A percentile compares a stretch with the other conserved stretches of the same genome.
Evolutionary conservation across 768 basidiomycete genomes (phyloP).

Genomic region (Artomyces pyxidatus): DNA sequence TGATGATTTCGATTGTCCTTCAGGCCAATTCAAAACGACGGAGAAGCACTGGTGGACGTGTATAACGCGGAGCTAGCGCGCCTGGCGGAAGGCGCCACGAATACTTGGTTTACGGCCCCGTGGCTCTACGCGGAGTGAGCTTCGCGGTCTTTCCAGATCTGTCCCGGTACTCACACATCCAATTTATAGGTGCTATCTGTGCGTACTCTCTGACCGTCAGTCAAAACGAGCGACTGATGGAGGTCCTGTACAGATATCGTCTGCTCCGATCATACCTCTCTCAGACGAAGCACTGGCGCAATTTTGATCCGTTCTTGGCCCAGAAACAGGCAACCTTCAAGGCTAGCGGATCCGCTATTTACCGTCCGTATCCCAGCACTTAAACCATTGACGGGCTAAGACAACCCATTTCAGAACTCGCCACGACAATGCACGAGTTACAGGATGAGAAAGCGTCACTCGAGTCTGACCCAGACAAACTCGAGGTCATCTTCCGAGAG

Average conservation of each 20-base stretch:
- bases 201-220: neutral
- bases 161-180: neutral
- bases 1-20: constrained; percentile 1
- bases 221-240: neutral
- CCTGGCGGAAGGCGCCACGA: constrained; percentile 36
- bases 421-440: constrained; percentile 63
- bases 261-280: constrained; percentile 68
- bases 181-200: constrained; percentile 63
- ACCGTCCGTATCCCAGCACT: constrained; percentile 43
- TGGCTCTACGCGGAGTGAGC: constrained; percentile 96
- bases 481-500: constrained; percentile 64
- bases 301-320: constrained; percentile 74
- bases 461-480: constrained; percentile 39
- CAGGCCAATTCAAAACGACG: constrained; percentile 70
- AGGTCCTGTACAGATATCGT: constrained; percentile 72
- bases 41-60: constrained; percentile 54
- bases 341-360: constrained; percentile 68
- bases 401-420: constrained; percentile 45
- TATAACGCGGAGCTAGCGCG: constrained; percentile 70
- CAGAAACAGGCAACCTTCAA: constrained; percentile 81
- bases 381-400: neutral
- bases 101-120: constrained; percentile 87
- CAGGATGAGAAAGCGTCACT: constrained; percentile 39
- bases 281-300: constrained; percentile 58
- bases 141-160: constrained; percentile 7